Conservation (phyloP, 768 basidiomycete species). For the Austroboletus eburneus region DNA sequence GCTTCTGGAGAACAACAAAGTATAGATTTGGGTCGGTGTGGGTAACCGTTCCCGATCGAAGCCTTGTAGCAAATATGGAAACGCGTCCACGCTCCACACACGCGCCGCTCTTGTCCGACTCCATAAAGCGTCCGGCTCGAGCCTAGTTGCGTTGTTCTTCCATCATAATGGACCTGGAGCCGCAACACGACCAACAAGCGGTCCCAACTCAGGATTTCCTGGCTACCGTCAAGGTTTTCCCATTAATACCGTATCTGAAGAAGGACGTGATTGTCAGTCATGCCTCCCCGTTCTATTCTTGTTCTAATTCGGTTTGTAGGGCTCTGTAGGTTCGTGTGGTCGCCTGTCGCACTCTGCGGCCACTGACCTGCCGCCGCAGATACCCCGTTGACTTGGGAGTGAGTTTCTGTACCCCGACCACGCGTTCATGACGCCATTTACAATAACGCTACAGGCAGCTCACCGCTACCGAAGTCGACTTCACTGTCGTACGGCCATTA, state of each 20-base stretch:
- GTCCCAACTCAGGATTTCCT: conserved; percentile 56
- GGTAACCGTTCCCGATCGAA: conserved; percentile 3
- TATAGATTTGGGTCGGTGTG: conserved; percentile 21
- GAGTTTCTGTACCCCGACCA: conserved; percentile 28
- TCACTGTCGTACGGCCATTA: conserved; percentile 71
- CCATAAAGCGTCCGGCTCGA: background rate
- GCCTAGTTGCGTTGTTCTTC: conserved; percentile 2
- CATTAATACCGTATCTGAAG: conserved; percentile 71
- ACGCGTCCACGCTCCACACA: background rate
- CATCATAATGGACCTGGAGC: conserved; percentile 33
- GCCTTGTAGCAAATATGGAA: conserved; percentile 26
- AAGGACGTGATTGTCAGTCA: conserved; percentile 61
- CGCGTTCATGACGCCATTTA: background rate
- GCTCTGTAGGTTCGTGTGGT: conserved; percentile 25
- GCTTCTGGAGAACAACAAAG: conserved; percentile 33
- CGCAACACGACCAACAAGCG: conserved; percentile 25
- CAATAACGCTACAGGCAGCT: conserved; percentile 51
- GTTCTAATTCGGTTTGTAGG: conserved; percentile 15
- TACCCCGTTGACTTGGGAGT: conserved; percentile 78
- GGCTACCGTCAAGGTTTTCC: conserved; percentile 69
- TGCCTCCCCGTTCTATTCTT: conserved; percentile 10
- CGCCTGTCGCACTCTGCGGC: background rate
- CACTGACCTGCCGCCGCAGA: conserved; percentile 38
- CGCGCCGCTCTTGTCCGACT: background rate
- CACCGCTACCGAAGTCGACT: conserved; percentile 80